These are phyloP conservation scores for Ziziphus jujuba DNA, from an alignment of 306 rosid genomes.

Conservation along the genomic window DNA sequence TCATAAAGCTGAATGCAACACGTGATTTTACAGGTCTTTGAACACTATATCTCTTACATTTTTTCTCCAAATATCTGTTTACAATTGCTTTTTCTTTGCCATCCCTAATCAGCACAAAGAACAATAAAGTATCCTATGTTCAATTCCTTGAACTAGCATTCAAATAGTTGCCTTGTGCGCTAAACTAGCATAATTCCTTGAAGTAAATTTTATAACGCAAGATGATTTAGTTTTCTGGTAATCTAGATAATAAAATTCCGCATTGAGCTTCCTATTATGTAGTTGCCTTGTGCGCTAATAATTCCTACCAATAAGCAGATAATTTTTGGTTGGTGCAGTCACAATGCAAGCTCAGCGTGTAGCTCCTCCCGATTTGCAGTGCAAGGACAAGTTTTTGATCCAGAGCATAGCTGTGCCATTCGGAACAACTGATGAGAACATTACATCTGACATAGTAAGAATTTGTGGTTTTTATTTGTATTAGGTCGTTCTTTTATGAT, in stretches of 20 bases:
- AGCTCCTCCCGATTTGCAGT: conserved; percentile 68
- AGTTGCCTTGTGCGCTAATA: background rate
- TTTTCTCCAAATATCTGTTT: conserved; percentile 3
- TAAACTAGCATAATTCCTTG: too few relatives aligned
- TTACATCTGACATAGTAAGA: conserved; percentile 69
- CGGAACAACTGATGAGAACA: conserved; percentile 67
- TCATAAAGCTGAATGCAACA: conserved; percentile 63
- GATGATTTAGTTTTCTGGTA: background rate
- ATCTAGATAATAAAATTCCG: background rate
- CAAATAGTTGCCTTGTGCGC: too few relatives aligned
- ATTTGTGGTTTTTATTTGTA: conserved; percentile 10
- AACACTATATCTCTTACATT: conserved; percentile 1
- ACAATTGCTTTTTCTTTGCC: too few relatives aligned
- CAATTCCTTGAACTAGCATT: too few relatives aligned
- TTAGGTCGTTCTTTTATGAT: conserved; percentile 8
- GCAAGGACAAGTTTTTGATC: conserved; percentile 93
- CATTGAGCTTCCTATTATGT: background rate
- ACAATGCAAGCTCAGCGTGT: conserved; percentile 90
- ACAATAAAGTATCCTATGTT: too few relatives aligned
- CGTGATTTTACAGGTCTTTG: conserved; percentile 78
- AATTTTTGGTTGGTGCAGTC: conserved; percentile 53
- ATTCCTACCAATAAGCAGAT: background rate
- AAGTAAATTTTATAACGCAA: background rate
- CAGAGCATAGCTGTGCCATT: conserved; percentile 61
- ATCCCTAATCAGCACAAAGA: too few relatives aligned